These are phyloP conservation scores for Metarhizium guizhouense DNA, from an alignment of 2,329 filamentous ascomycete species.

Conservation along the genomic window DNA sequence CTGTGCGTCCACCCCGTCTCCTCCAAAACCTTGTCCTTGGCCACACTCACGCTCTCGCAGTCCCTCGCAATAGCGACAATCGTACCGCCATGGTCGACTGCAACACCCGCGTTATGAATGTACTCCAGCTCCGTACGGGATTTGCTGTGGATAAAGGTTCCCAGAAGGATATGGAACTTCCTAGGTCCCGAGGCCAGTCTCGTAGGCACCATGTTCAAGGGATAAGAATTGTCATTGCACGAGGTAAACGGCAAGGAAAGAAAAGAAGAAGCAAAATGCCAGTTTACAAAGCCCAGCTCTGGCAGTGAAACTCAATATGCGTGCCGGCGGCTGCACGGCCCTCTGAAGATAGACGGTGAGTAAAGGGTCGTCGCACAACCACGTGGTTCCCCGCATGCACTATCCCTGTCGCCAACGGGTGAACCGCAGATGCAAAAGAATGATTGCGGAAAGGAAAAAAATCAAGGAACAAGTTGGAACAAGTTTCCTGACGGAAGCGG, in stretches of 20 bases:
- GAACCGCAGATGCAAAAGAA: neutral
- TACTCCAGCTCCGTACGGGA: constrained; percentile 39
- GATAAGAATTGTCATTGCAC: too few species aligned
- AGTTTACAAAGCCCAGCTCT: too few species aligned
- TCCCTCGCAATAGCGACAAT: constrained; percentile 39
- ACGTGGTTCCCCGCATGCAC: neutral
- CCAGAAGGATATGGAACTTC: constrained; percentile 40
- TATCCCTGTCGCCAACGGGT: neutral
- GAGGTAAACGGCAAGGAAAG: too few species aligned
- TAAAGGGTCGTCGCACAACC: neutral
- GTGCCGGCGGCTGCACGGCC: too few species aligned
- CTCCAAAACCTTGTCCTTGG: constrained; percentile 25
- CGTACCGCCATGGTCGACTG: constrained; percentile 38
- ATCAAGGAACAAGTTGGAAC: too few species aligned
- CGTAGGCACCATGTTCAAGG: too few species aligned
- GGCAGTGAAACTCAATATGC: too few species aligned
- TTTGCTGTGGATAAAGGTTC: constrained; percentile 47
- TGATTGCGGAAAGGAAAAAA: neutral
- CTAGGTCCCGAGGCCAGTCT: constrained; percentile 8
- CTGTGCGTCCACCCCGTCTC: constrained; percentile 34
- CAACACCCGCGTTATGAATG: constrained; percentile 40
- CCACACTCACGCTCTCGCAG: constrained; percentile 20
- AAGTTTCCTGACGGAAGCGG: too few species aligned
- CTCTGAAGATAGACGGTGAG: neutral
- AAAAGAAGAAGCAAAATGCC: neutral